Evolutionary conservation across 345 rosid species (phyloP).

Genomic region (Conringia planisiliqua): DNA sequence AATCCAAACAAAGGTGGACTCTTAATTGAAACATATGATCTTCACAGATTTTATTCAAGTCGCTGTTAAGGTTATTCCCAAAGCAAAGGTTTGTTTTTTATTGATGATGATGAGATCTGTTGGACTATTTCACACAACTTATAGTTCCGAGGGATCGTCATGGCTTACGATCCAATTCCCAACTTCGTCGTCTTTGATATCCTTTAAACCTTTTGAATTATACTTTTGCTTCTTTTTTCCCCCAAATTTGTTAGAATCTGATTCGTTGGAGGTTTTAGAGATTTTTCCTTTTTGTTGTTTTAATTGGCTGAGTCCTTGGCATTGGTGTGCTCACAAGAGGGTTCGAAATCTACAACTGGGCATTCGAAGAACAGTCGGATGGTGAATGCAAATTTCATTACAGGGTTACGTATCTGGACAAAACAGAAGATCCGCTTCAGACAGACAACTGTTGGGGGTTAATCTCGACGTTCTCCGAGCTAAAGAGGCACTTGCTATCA

Average conservation of each 20-base stretch:
- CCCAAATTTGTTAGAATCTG: background rate
- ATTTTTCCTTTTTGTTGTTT: background rate
- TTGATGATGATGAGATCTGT: constrained; percentile 25
- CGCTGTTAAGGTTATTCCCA: constrained; percentile 94
- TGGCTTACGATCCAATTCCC: constrained; percentile 84
- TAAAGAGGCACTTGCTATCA: constrained; percentile 75
- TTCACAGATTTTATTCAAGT: constrained; percentile 34
- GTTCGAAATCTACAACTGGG: constrained; percentile 51
- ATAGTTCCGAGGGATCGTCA: constrained; percentile 83
- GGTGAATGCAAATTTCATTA: constrained; percentile 75
- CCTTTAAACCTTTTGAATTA: too few relatives aligned
- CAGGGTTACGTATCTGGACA: constrained; percentile 59
- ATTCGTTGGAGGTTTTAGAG: background rate
- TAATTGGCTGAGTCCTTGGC: constrained; percentile 40
- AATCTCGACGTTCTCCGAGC: constrained; percentile 62
- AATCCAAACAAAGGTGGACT: too few relatives aligned
- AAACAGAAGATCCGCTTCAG: constrained; percentile 84
- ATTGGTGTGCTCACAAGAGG: constrained; percentile 61
- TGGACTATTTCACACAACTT: background rate
- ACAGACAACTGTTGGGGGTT: constrained; percentile 52
- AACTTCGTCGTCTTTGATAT: constrained; percentile 96
- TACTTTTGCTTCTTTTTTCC: too few relatives aligned
- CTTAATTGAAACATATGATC: too few relatives aligned
- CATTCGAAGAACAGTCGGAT: constrained; percentile 65
- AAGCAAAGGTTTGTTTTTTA: constrained; percentile 53